phyloP scores from a whole-genome alignment of 2,329 filamentous ascomycete species.

The Zasmidium citrigriseum region DNA sequence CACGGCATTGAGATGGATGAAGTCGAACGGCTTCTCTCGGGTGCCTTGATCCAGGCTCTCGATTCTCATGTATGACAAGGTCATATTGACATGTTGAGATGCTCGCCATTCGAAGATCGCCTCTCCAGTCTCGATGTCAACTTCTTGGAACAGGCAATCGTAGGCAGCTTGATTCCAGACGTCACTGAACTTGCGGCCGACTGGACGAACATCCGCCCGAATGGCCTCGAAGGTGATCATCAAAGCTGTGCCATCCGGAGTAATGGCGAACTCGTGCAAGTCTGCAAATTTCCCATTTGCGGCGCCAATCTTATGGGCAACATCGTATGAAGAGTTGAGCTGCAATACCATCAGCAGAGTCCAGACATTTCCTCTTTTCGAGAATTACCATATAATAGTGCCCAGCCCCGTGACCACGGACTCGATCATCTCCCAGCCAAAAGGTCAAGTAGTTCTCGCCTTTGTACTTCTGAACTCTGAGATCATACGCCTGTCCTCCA shows the following conservation, averaged over 20 bases:
- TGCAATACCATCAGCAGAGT: not conserved
- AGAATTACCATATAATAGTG: conserved; percentile 29
- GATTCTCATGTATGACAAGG: conserved; percentile 35
- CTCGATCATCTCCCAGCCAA: conserved; percentile 36
- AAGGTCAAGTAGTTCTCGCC: conserved; percentile 38
- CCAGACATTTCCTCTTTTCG: too few relatives aligned
- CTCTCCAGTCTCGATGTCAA: conserved; percentile 46
- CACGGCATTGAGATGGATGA: conserved; percentile 57
- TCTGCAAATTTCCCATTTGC: conserved; percentile 39
- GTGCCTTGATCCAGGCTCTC: conserved; percentile 37
- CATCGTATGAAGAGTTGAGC: conserved; percentile 30
- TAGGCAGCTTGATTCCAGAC: conserved; percentile 36
- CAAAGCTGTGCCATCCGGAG: conserved; percentile 41
- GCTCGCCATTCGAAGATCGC: conserved; percentile 51
- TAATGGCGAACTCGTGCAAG: conserved; percentile 47
- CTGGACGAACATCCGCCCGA: conserved; percentile 16
- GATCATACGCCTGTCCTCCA: conserved; percentile 30
- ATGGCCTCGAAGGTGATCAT: conserved; percentile 41
- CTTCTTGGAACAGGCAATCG: conserved; percentile 48
- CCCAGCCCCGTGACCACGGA: conserved; percentile 33
- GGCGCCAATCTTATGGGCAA: conserved; percentile 40
- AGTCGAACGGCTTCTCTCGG: conserved; percentile 47
- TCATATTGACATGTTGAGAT: conserved; percentile 43
- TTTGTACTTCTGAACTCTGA: conserved; percentile 34
- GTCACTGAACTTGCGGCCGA: conserved; percentile 32